Percentiles rank a stretch among this genome's conserved stretches.
phyloP scores from a whole-genome alignment of 2,329 filamentous ascomycete genomes.

The Didymella arachidicola region DNA sequence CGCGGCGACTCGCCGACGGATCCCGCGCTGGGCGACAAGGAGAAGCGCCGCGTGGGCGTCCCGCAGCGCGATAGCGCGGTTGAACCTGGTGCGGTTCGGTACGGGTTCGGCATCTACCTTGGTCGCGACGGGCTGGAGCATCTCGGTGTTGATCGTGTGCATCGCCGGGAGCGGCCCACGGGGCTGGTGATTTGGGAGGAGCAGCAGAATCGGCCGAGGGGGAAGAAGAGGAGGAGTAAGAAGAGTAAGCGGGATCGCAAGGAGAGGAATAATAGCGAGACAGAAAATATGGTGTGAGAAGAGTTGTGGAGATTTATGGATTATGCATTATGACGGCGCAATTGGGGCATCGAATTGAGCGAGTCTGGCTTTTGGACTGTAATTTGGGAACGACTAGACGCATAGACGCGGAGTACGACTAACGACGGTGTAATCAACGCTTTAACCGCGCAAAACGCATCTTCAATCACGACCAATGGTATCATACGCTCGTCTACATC shows the following conservation, averaged over 20 bases:
- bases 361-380: no score
- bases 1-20: constrained; percentile 35
- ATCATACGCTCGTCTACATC: constrained; percentile 4
- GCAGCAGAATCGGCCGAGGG: constrained; percentile 27
- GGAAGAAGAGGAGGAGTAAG: constrained; percentile 2
- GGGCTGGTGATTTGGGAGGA: constrained; percentile 50
- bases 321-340: constrained; percentile 15
- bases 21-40: constrained; percentile 29
- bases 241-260: constrained; percentile 10
- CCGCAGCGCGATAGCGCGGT: constrained; percentile 40
- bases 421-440: no score
- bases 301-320: neutral
- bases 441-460: no score
- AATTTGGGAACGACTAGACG: no score
- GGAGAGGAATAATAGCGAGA: neutral
- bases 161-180: constrained; percentile 45
- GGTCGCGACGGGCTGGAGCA: constrained; percentile 67
- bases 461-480: no score
- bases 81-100: constrained; percentile 52
- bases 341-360: neutral
- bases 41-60: constrained; percentile 18
- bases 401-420: no score
- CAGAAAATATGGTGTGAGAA: constrained; percentile 14
- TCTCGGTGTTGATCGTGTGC: constrained; percentile 66
- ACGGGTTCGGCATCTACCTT: constrained; percentile 65